Conservation (phyloP, 805 yeast species). For the Schwanniomyces pseudopolymorphus region DNA sequence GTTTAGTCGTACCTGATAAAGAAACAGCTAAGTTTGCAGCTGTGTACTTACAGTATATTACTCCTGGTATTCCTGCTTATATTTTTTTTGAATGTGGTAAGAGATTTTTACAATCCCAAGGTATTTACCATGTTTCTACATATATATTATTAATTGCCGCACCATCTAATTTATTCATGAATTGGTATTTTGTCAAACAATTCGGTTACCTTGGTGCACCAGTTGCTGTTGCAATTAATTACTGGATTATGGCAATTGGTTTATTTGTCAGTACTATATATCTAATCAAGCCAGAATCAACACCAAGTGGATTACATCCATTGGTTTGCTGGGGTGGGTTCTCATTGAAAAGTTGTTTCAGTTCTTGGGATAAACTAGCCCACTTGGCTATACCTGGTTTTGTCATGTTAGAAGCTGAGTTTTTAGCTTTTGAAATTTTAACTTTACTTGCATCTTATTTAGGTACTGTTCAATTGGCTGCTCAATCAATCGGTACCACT, state of each 20-base stretch:
- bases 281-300: constrained; percentile 35
- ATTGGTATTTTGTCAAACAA: constrained; percentile 40
- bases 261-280: constrained; percentile 37
- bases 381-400: constrained; percentile 54
- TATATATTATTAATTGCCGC: constrained; percentile 53
- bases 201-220: constrained; percentile 62
- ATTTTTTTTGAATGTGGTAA: constrained; percentile 56
- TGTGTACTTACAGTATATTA: constrained; percentile 43
- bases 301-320: constrained; percentile 51
- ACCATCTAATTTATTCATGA: constrained; percentile 51
- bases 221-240: constrained; percentile 55
- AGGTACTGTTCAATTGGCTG: constrained; percentile 54
- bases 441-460: constrained; percentile 55
- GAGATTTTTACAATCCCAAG: constrained; percentile 58
- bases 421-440: constrained; percentile 56
- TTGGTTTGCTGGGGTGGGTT: constrained; percentile 50
- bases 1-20: constrained; percentile 46
- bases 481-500: constrained; percentile 42
- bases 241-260: constrained; percentile 55
- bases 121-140: constrained; percentile 56
- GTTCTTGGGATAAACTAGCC: constrained; percentile 46
- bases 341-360: constrained; percentile 36
- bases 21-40: constrained; percentile 49
- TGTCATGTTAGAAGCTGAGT: constrained; percentile 60
- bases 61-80: constrained; percentile 58